phyloP scores from a whole-genome alignment of 1,284 basidiomycete genomes.

The Ceratobasidium sp. region DNA sequence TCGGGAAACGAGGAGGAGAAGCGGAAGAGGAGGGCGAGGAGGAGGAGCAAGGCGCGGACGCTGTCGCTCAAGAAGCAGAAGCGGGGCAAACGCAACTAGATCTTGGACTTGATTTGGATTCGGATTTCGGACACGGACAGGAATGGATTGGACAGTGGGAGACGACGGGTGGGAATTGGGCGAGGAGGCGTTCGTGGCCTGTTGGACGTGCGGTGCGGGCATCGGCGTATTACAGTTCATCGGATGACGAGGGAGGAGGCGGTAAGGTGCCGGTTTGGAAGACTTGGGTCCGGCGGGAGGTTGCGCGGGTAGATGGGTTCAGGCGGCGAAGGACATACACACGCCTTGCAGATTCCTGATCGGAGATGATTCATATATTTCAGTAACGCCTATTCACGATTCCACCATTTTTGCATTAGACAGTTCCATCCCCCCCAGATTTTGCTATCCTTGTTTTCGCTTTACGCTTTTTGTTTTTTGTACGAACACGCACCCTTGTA shows the following conservation, averaged over 20 bases:
- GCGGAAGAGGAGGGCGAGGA: slow-evolving; percentile 33
- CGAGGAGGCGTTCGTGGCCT: background rate
- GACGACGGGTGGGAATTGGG: background rate
- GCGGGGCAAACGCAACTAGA: slow-evolving; percentile 36
- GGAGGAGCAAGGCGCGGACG: slow-evolving; percentile 29
- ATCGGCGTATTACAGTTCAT: background rate
- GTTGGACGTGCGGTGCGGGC: background rate
- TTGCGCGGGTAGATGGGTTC: too few relatives aligned
- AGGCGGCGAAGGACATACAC: slow-evolving; percentile 14
- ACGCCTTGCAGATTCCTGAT: background rate
- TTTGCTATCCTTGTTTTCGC: slow-evolving; percentile 5
- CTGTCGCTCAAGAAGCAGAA: slow-evolving; percentile 37
- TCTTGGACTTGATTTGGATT: slow-evolving; percentile 6
- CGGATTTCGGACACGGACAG: background rate
- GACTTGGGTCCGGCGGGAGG: background rate
- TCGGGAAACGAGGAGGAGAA: slow-evolving; percentile 37
- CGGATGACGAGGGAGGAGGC: too few relatives aligned
- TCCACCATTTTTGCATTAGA: too few relatives aligned
- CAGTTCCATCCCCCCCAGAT: background rate
- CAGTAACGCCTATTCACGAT: too few relatives aligned
- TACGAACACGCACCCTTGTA: slow-evolving; percentile 11
- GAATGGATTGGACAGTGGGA: background rate
- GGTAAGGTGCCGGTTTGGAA: too few relatives aligned
- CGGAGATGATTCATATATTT: too few relatives aligned
- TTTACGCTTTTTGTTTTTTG: slow-evolving; percentile 1